Evolutionary conservation across 2,329 filamentous ascomycete genomes (phyloP), one percentile per base, ranked within the genome.

Genomic region (Macrophomina pseudophaseolina): DNA sequence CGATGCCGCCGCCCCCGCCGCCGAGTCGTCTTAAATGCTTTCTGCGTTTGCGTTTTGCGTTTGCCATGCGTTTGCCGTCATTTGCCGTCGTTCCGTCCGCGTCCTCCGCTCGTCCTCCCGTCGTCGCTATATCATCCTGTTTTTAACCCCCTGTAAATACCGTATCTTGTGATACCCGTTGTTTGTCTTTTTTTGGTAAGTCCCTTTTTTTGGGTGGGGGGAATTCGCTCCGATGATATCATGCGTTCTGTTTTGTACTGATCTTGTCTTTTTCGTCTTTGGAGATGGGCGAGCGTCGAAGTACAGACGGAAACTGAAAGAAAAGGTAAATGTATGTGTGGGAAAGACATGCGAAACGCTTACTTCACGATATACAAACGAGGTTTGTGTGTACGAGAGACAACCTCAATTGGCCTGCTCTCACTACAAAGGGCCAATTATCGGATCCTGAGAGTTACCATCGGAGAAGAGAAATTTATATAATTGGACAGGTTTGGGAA

Each of bases 161-260:
- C 33, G 54, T 59, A 59, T 59, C 54, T 18, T 59, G 54, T 59
- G 54, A 59, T 59, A 59, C 54, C 54, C 54, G 54, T 59, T 59
- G 40, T 59, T 59, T 59, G 38, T n/a, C 23, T 44, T 44, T 23
- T 58, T 46, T 59, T 46, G 54, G 54, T 59, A 59, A 59, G 54
- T 59, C 35, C 11, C 7, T 32, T 59, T 44, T 30, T 30, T 46
- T 44, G n/a, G n/a, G n/a, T 2, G 23, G 2, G 1, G 23, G 23
- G 23, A 3, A 23, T 23, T 23, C 23, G 23, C 23, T 23, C 23
- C 23, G 23, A 23, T 23, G 23, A 23, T 44, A 42, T 44, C 33
- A 30, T 14, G 6, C 11, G 38, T 59, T 32, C 23, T 59, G 28
- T 9, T 23, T 46, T 42, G 23, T 42, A 44, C 40, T 59, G 38